Evolutionary conservation across 805 yeast genomes (phyloP), one percentile per base, ranked within the genome.

Genomic region (Nakazawaea wickerhamii): DNA sequence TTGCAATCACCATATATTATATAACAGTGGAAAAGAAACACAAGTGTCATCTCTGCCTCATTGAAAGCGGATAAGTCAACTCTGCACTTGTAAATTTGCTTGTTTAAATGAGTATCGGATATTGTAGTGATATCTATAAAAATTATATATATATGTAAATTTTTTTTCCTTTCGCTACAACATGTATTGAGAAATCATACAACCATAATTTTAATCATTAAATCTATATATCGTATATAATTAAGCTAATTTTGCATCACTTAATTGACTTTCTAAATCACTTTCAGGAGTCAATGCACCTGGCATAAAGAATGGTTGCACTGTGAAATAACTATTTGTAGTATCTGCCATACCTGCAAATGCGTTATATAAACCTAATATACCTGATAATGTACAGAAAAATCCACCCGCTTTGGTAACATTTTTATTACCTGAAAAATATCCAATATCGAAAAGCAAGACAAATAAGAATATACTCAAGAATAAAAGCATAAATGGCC

Each of bases 261-360:
- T 30, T 30, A 10, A 6, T 30, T 30, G 5, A 7, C 8, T 32
- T 23, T 35, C 13, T 22, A 26, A 33, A 27, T 27, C 25, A 18
- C 27, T 17, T 1, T 18, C 26, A 18, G 52, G 51, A 11, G 35
- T 44, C 4, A 23, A 34, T 15, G 65, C 63, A 37, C 71, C 68
- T 32, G 81, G 79, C 63, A 77, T 55, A 52, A 60, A 72, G 36
- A 70, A 40, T 17, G 85, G 76, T 43, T 66, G 64, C 41, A 77
- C 60, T n/a, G 64, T 61, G 48, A 81, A 48, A 57, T 81, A 84
- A 31, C 82, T 68, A 63, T 81, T 84, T 43, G 75, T 70, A 13
- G 59, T 56, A 42, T 72, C 77, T 0, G 70, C 67, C 32, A 64
- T 55, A 44, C 77, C 77, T 1, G 73, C 71, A 51, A 60, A 67